Conservation (phyloP, 2,329 filamentous ascomycete species). For the Coccinonectria pachysandricola region DNA sequence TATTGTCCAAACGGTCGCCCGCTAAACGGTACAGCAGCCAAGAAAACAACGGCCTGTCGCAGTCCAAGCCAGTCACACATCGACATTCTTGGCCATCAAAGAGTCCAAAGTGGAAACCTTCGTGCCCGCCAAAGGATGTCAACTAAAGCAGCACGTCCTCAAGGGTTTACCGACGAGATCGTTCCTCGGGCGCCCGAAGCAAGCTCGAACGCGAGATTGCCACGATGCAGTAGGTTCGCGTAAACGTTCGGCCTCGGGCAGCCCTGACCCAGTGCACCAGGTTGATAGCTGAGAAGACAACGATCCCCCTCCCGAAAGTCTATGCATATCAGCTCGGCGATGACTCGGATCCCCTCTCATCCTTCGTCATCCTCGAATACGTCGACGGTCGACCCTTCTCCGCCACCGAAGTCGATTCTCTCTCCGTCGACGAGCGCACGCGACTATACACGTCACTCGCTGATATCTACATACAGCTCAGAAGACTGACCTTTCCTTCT, state of each 20-base stretch:
- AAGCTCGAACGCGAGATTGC: conserved; percentile 5
- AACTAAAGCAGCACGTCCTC: conserved; percentile 1
- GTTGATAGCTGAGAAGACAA: conserved; percentile 3
- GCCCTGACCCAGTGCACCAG: conserved; percentile 1
- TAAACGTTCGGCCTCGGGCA: background rate
- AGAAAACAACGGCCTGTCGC: too few relatives aligned
- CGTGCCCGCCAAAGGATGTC: background rate
- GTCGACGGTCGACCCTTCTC: conserved; percentile 4
- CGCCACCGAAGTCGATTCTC: conserved; percentile 1
- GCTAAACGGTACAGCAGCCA: too few relatives aligned
- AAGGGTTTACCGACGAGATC: conserved; percentile 1
- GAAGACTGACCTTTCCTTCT: conserved; percentile 6
- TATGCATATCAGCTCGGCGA: conserved; percentile 2
- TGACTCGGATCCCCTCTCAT: background rate
- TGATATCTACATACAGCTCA: conserved; percentile 8
- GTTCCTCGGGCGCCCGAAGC: conserved; percentile 1
- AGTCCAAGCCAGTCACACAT: background rate
- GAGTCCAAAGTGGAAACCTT: background rate
- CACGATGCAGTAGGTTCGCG: conserved; percentile 4
- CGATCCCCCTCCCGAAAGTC: conserved; percentile 4
- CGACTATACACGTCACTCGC: conserved; percentile 6
- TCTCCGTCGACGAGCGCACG: conserved; percentile 1
- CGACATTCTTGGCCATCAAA: background rate
- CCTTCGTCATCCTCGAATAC: conserved; percentile 8
- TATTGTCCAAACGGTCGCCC: too few relatives aligned